Conservation (phyloP, 2,329 filamentous ascomycete species). For the Lasiodiplodia hormozganensis region DNA sequence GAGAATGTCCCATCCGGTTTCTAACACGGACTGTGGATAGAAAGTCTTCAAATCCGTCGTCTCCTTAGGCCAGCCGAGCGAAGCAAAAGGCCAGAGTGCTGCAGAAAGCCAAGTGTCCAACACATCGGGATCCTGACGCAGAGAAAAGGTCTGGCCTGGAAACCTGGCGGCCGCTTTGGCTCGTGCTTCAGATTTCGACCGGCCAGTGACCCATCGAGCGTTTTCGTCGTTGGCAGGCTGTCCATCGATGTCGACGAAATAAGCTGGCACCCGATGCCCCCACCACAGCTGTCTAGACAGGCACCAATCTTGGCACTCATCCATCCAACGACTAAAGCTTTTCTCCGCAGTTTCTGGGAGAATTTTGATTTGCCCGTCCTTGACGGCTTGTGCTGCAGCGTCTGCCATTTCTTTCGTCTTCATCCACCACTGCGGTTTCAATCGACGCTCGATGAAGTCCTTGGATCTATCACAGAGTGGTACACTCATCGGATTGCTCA, state of each 20-base stretch:
- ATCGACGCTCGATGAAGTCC: constrained; percentile 90
- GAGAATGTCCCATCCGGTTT: constrained; percentile 96
- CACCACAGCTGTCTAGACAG: constrained; percentile 94
- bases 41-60: constrained; percentile 29
- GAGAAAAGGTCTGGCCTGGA: constrained; percentile 78
- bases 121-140: constrained; percentile 87
- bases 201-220: constrained; percentile 81
- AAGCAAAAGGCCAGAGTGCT: constrained; percentile 60
- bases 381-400: constrained; percentile 80
- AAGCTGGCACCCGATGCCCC: constrained; percentile 94
- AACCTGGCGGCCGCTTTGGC: constrained; percentile 82
- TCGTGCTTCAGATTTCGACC: constrained; percentile 78
- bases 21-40: constrained; percentile 68
- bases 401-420: constrained; percentile 83
- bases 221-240: constrained; percentile 66
- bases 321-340: constrained; percentile 88
- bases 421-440: constrained; percentile 99
- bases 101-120: constrained; percentile 97
- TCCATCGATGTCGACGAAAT: constrained; percentile 81
- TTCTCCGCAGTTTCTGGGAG: constrained; percentile 81
- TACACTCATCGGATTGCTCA: constrained; percentile 93
- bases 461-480: constrained; percentile 89
- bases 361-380: constrained; percentile 84
- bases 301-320: constrained; percentile 91
- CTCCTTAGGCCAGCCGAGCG: constrained; percentile 31